Evolutionary conservation across 2,329 filamentous ascomycete genomes (phyloP).

Genomic region (Neofusicoccum parvum): DNA sequence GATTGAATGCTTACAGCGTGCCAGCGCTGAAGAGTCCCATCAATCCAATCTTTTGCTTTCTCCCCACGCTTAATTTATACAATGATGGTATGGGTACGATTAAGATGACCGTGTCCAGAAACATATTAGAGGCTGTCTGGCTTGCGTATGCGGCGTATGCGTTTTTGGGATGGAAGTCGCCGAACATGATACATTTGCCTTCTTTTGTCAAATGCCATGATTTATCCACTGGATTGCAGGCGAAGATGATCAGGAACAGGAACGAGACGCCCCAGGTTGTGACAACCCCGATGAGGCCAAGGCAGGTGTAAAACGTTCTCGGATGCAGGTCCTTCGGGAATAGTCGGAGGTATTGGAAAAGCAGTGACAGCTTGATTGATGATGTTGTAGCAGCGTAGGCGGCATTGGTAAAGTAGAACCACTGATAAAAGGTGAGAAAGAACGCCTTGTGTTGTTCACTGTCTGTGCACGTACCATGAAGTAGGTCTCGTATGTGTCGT

Average conservation of each 20-base stretch:
- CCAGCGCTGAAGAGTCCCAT: conserved; percentile 27
- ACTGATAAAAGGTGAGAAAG: conserved; percentile 24
- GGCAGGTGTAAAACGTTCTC: conserved; percentile 27
- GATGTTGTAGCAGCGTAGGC: conserved; percentile 35
- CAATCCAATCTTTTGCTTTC: conserved; percentile 34
- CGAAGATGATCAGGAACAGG: conserved; percentile 34
- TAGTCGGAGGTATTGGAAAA: conserved; percentile 40
- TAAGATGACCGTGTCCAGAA: conserved; percentile 36
- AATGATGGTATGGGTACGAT: conserved; percentile 37
- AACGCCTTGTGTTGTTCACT: too few relatives aligned
- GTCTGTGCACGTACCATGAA: conserved; percentile 31
- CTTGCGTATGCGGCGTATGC: conserved; percentile 35
- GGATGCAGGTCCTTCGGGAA: conserved; percentile 27
- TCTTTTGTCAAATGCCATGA: conserved; percentile 31
- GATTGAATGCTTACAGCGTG: not conserved
- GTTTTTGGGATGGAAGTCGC: conserved; percentile 32
- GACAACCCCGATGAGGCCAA: conserved; percentile 29
- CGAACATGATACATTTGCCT: conserved; percentile 39
- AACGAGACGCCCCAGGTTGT: conserved; percentile 36
- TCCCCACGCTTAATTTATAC: conserved; percentile 31
- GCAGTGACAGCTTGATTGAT: conserved; percentile 41
- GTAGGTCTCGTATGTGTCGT: conserved; percentile 26
- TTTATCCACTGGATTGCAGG: conserved; percentile 34
- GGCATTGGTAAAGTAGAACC: conserved; percentile 35
- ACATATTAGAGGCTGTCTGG: conserved; percentile 37